Evolutionary conservation across 768 basidiomycete genomes (phyloP), one percentile per base, ranked within the genome.

Genomic region (Lactarius deliciosus): DNA sequence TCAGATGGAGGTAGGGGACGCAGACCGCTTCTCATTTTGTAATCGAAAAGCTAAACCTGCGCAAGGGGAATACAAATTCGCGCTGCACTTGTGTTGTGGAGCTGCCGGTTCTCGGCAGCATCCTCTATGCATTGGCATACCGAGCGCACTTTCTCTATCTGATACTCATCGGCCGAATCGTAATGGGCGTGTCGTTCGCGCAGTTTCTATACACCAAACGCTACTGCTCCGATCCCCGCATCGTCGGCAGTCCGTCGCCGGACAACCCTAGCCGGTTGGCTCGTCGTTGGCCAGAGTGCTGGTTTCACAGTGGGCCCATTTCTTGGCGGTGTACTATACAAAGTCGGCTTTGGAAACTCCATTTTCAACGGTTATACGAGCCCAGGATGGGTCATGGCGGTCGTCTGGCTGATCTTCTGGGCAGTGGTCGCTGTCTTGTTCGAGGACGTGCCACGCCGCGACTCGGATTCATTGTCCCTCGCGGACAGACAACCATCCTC

Each of bases 331-430:
- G 63, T 87, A 1, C 72, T 89, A 38, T 88, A 82, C 74, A 88
- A 83, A 67, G 72, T 87, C 57, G 87, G 87, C 1, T 86, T 87
- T 71, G 64, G 65, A 22, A 85, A 82, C 69, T 66, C 74, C 0
- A 70, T 88, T 6, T 90, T 88, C 78, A 89, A 90, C 70, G 87
- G 88, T 5, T 86, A 80, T 69, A 87, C 86, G 3, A 85, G 85
- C 68, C 87, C 86, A 0, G 85, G 81, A 1, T 90, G 87, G 87
- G 66, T 87, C 60, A 85, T 88, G 83, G 83, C 85, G 0, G 77
- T 72, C 34, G 70, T 82, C 10, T 88, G 86, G 81, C 73, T 75
- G 6, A 69, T 80, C 13, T 88, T 87, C 74, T 86, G 85, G 82
- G 73, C 75, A 2, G 69, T 76, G 28, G 72, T 75, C 0, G 61